Evolutionary conservation across 2,329 filamentous ascomycete genomes (phyloP).

Genomic region (Pseudogymnoascus sp.): DNA sequence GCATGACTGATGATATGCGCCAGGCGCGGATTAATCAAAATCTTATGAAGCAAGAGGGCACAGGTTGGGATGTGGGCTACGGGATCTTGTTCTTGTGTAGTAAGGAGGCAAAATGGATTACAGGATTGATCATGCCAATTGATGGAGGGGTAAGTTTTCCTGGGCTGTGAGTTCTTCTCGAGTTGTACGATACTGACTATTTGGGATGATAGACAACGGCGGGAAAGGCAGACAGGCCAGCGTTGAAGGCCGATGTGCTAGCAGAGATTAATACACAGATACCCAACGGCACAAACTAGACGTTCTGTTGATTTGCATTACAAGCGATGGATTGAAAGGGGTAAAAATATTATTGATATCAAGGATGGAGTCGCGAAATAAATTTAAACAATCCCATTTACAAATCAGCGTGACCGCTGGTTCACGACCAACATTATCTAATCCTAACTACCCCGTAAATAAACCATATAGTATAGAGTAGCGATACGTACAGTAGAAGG

Average conservation of each 20-base stretch:
- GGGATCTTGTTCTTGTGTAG: constrained; percentile 43
- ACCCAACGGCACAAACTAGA: background rate
- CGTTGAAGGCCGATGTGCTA: constrained; percentile 18
- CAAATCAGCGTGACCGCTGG: background rate
- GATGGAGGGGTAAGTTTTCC: constrained; percentile 33
- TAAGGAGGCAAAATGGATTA: constrained; percentile 44
- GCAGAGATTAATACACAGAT: constrained; percentile 11
- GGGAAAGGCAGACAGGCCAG: constrained; percentile 22
- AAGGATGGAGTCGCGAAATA: background rate
- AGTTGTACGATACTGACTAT: background rate
- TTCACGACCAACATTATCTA: background rate
- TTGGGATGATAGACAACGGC: constrained; percentile 18
- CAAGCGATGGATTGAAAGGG: background rate
- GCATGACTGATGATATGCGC: constrained; percentile 33
- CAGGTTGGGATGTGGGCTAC: constrained; percentile 43
- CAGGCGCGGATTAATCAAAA: constrained; percentile 35
- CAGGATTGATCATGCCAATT: constrained; percentile 38
- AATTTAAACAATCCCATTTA: background rate
- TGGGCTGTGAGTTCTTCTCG: background rate
- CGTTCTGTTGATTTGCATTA: background rate
- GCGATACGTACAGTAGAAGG: background rate
- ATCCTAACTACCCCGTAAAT: background rate
- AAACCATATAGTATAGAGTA: background rate
- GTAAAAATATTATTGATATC: background rate
- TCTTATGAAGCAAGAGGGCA: constrained; percentile 46